A percentile compares a stretch with the other conserved stretches of the same genome.
Evolutionary conservation across 176 grass and related monocot species (phyloP).

Genomic region (Olyra latifolia): DNA sequence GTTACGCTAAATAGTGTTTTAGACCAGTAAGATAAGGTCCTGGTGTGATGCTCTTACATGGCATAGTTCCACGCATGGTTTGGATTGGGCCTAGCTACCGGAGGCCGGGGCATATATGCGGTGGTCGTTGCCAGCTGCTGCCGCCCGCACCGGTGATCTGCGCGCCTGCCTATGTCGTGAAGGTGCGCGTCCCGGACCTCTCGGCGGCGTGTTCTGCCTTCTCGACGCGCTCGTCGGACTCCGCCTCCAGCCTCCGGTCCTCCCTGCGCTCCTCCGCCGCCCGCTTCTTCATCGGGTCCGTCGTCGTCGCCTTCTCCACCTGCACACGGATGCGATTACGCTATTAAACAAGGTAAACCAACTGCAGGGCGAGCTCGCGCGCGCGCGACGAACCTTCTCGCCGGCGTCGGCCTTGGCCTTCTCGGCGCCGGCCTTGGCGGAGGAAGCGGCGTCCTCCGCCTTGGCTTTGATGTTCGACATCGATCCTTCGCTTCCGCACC

Average conservation of each 20-base stretch:
- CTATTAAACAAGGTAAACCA: not conserved
- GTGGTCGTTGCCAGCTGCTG: not conserved
- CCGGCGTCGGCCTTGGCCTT: slow-evolving; percentile 64
- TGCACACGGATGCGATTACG: slow-evolving; percentile 6
- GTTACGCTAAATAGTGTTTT: no score
- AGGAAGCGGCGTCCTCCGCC: slow-evolving; percentile 44
- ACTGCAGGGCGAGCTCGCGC: no score
- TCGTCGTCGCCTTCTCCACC: slow-evolving; percentile 66
- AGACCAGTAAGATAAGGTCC: no score
- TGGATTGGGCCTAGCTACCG: not conserved
- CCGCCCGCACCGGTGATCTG: not conserved
- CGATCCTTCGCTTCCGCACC: not conserved
- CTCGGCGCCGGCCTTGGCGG: slow-evolving; percentile 59
- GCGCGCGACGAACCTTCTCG: slow-evolving; percentile 45
- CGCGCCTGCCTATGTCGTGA: not conserved
- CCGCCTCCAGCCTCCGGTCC: slow-evolving; percentile 47
- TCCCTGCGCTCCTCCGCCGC: slow-evolving; percentile 51
- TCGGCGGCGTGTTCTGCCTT: slow-evolving; percentile 38
- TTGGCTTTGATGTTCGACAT: slow-evolving; percentile 52
- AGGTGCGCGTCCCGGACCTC: slow-evolving; percentile 18
- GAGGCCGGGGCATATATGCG: not conserved
- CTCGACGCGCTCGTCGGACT: slow-evolving; percentile 48
- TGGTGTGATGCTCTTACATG: no score
- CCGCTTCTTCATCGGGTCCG: slow-evolving; percentile 53
- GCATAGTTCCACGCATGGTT: not conserved